Evolutionary conservation across 73 alveolate genomes (phyloP), one percentile per base, ranked within the genome.

Genomic region (Tetrahymena borealis): DNA sequence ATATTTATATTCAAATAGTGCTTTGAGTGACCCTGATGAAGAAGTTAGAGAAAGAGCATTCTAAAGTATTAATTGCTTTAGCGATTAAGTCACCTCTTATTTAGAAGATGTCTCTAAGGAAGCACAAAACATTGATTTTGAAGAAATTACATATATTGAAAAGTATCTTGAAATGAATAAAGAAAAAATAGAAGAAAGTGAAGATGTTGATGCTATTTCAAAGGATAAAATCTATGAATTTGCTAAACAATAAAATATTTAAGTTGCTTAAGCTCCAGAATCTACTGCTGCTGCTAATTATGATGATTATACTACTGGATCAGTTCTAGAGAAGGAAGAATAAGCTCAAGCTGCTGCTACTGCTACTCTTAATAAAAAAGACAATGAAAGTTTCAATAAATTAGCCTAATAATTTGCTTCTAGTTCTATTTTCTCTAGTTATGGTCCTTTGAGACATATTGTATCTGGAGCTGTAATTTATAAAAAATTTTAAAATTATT

Each of bases 21-120:
- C 85, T 16, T 60, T 60, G 85, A 60, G 85, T 20, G 95, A 93
- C 79, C 95, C 95, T 40, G 95, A 93, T 93, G 95, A 93, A 18
- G 95, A 93, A 90, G 95, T 93, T 20, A 93, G 95, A 90, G 91
- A 93, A 79, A 90, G 95, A 38, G 90, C 95, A 3, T 10, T 39
- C 60, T 92, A 60, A 40, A 78, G 90, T 78, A 78, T 92, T 92
- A 85, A 15, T 20, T 90, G 35, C 16, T 60, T 60, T n/a, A 60
- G 85, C 28, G 85, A 60, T 6, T 28, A 60, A n/a, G 85, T 60
- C 28, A 60, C 38, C 28, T 60, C 85, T 18, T 60, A n/a, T 35
- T 60, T 60, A 60, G 77, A 39, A 20, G 95, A 91, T 10, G 90
- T 41, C 78, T 43, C 92, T 28, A 78, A 78, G 78, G 95, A 78